Percentiles rank a stretch among this genome's conserved stretches.
Conservation (phyloP, 345 rosid genomes). For the Salix arbutifolia region DNA sequence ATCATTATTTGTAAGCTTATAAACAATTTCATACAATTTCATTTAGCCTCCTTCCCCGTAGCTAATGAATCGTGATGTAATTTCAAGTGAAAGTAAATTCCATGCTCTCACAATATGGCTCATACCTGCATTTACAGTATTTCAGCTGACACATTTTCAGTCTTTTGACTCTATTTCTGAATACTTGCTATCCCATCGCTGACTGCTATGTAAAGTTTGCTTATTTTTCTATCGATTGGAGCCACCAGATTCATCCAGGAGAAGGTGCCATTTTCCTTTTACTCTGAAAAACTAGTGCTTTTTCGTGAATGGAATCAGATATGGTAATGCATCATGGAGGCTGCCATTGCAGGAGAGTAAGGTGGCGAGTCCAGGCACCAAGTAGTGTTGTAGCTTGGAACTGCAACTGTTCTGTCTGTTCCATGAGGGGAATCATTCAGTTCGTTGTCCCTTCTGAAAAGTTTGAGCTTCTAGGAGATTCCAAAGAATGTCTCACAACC, state of each 20-base stretch:
- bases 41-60: neutral
- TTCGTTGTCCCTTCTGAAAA: conserved; percentile 55
- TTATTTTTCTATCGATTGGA: neutral
- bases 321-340: conserved; percentile 55
- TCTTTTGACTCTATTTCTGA: neutral
- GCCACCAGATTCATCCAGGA: neutral
- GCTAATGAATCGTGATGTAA: neutral
- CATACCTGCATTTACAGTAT: neutral
- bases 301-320: conserved; percentile 40
- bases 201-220: neutral
- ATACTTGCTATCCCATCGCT: neutral
- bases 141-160: neutral
- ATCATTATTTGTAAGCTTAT: neutral
- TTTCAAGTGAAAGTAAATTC: neutral
- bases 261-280: neutral
- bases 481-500: conserved; percentile 59
- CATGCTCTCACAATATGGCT: neutral
- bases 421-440: conserved; percentile 62
- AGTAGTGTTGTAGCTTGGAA: conserved; percentile 54
- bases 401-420: conserved; percentile 75
- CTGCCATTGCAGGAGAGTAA: conserved; percentile 71
- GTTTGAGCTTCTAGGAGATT: conserved; percentile 66
- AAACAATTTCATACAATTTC: neutral
- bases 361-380: conserved; percentile 66
- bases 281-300: neutral